phyloP scores from a whole-genome alignment of 2,329 filamentous ascomycete genomes.

The Lasiodiplodia sp. region DNA sequence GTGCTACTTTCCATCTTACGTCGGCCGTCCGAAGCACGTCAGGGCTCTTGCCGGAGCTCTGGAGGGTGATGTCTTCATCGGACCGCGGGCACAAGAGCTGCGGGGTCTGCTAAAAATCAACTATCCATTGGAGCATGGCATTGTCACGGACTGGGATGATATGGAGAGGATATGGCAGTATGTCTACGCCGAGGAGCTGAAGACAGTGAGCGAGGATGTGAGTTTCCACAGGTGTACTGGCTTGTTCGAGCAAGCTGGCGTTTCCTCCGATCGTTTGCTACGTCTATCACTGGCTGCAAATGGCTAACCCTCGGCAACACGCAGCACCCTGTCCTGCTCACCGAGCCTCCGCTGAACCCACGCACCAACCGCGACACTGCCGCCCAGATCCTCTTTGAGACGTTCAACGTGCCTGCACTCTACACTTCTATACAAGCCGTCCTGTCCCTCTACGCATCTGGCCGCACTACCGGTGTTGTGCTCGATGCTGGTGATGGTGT shows the following conservation, averaged over 20 bases:
- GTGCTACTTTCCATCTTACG: constrained; percentile 97
- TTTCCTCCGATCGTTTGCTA: background rate
- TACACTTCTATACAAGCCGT: constrained; percentile 98
- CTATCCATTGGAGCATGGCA: constrained; percentile 95
- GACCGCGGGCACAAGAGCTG: constrained; percentile 87
- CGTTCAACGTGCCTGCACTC: constrained; percentile 95
- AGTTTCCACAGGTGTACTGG: constrained; percentile 36
- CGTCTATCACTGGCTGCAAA: background rate
- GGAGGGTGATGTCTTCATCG: constrained; percentile 97
- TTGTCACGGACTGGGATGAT: constrained; percentile 99
- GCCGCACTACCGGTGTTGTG: constrained; percentile 94
- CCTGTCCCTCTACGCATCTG: constrained; percentile 92
- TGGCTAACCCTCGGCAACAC: background rate
- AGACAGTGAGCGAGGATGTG: constrained; percentile 96
- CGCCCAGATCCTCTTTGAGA: constrained; percentile 97
- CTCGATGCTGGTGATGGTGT: constrained; percentile 95
- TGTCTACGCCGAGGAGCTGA: constrained; percentile 93
- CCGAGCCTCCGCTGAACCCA: constrained; percentile 94
- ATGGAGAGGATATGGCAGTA: constrained; percentile 99
- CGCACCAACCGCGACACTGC: constrained; percentile 94
- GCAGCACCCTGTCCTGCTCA: constrained; percentile 92
- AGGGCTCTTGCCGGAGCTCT: constrained; percentile 94
- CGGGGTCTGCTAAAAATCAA: constrained; percentile 93
- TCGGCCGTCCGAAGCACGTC: constrained; percentile 93
- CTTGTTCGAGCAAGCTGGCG: background rate